A percentile compares a stretch with the other conserved stretches of the same genome.
phyloP scores from a whole-genome alignment of 768 basidiomycete species.

The Boletellus emodensis region DNA sequence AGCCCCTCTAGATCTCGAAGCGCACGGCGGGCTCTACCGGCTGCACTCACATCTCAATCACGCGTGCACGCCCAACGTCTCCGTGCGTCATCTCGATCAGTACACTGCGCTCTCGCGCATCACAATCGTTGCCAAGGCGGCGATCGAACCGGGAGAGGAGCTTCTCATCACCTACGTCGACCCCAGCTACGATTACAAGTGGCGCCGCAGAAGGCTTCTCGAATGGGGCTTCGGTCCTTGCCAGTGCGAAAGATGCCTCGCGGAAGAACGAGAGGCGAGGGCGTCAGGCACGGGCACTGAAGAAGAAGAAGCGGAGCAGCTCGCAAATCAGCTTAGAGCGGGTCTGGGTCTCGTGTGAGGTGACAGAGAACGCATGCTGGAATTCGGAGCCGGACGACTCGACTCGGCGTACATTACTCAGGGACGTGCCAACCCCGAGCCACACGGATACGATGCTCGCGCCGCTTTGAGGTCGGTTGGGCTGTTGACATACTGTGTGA shows the following conservation, averaged over 20 bases:
- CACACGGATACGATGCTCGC: no score
- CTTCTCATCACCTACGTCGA: slow-evolving; percentile 77
- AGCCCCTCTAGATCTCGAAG: slow-evolving; percentile 59
- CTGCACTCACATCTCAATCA: slow-evolving; percentile 90
- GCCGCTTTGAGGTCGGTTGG: no score
- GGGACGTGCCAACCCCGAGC: no score
- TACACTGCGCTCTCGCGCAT: slow-evolving; percentile 69
- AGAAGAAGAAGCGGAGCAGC: slow-evolving; percentile 34
- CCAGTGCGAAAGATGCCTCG: slow-evolving; percentile 59
- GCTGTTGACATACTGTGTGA: no score
- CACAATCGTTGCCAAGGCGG: slow-evolving; percentile 61
- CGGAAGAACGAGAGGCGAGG: slow-evolving; percentile 44
- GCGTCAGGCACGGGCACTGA: slow-evolving; percentile 1
- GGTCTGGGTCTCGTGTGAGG: slow-evolving; percentile 50
- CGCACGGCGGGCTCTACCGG: slow-evolving; percentile 81
- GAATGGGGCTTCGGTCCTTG: slow-evolving; percentile 79
- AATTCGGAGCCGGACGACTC: no score
- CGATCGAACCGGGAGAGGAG: slow-evolving; percentile 70
- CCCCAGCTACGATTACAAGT: slow-evolving; percentile 38
- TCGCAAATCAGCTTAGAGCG: slow-evolving; percentile 60
- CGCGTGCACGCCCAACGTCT: slow-evolving; percentile 73
- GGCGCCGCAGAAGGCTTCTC: slow-evolving; percentile 49
- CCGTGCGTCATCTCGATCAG: slow-evolving; percentile 72
- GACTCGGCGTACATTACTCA: no score
- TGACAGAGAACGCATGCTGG: not conserved